Conservation (phyloP, 2,329 filamentous ascomycete species). For the Parasarocladium wereldwijsianum region DNA sequence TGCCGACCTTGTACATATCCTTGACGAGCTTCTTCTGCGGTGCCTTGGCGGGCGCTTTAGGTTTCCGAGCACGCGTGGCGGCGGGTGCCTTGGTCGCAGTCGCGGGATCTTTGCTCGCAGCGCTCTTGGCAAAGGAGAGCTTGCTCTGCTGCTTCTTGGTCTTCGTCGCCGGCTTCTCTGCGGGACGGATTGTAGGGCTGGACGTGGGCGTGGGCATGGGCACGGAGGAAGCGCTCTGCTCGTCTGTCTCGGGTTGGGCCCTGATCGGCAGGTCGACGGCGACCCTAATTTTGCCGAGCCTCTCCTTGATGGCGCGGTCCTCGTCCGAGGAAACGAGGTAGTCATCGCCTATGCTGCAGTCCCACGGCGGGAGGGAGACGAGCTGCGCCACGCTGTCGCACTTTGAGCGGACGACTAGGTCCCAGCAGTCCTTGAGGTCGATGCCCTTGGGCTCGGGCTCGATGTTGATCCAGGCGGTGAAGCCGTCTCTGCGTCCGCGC, state of each 20-base stretch:
- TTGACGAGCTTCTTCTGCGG: slow-evolving; percentile 24
- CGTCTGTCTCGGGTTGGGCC: slow-evolving; percentile 11
- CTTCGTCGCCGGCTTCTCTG: slow-evolving; percentile 23
- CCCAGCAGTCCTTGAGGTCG: slow-evolving; percentile 87
- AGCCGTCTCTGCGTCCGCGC: slow-evolving; percentile 65
- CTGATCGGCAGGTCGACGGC: slow-evolving; percentile 15
- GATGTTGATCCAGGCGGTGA: slow-evolving; percentile 90
- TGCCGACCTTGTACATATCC: slow-evolving; percentile 29
- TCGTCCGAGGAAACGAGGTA: slow-evolving; percentile 30
- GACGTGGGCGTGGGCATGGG: slow-evolving; percentile 43
- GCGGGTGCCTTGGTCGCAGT: slow-evolving; percentile 4
- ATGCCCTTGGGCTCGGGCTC: slow-evolving; percentile 68
- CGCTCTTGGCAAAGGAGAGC: slow-evolving; percentile 25
- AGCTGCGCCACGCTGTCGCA: slow-evolving; percentile 76
- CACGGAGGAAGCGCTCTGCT: slow-evolving; percentile 25
- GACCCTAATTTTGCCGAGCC: slow-evolving; percentile 21
- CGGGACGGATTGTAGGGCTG: slow-evolving; percentile 36
- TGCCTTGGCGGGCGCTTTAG: slow-evolving; percentile 17
- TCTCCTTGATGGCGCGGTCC: slow-evolving; percentile 23
- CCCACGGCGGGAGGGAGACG: slow-evolving; percentile 47
- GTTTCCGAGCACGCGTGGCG: slow-evolving; percentile 18
- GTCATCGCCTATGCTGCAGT: slow-evolving; percentile 35
- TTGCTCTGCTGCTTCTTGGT: slow-evolving; percentile 39
- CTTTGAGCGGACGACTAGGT: slow-evolving; percentile 73
- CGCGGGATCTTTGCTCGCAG: slow-evolving; percentile 7